Evolutionary conservation across 208 protist genomes (phyloP), one percentile per base, ranked within the genome.

Genomic region (Entamoeba dispar): DNA sequence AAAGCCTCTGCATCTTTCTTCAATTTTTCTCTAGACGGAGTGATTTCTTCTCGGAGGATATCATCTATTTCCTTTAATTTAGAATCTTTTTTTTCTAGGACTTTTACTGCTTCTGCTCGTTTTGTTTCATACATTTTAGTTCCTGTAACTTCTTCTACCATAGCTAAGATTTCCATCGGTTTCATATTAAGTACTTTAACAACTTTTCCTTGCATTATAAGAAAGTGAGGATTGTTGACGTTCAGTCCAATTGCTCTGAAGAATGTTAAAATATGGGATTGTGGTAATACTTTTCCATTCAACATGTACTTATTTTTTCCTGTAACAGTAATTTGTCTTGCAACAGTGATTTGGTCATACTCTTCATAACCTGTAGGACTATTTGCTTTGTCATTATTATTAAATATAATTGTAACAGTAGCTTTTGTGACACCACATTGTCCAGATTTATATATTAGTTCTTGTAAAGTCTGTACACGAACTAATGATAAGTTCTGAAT

Each of bases 181-280:
- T 99, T 98, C 99, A 99, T 99, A 94, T 99, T 99, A 47, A 99
- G 97, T 3, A 99, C 97, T 51, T 95, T 49, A 90, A 98, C 99
- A 93, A 99, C 99, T 27, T 97, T 97, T 73, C 99, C 98, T 94
- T 99, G 99, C 97, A 99, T 98, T 94, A 99, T 99, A 93, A 99
- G 97, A 94, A 99, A 99, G 95, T 99, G 98, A 51, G 99, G 98
- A 95, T 99, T 99, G 96, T 99, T 99, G 17, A 99, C 98, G 95
- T 99, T 99, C 17, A 99, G 96, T 95, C 98, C 98, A 92, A 99
- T 98, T 34, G 98, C 99, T 93, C 99, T 97, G 95, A 99, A 99
- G 34, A 99, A 97, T 93, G 99, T 98, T 95, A 99, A 97, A 47
- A 99, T 98, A 51, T 97, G 96, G 91, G 96, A 98, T 90, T 97